These are phyloP conservation scores for Lathyrus sativus DNA, from an alignment of 306 rosid species.

Conservation along the genomic window DNA sequence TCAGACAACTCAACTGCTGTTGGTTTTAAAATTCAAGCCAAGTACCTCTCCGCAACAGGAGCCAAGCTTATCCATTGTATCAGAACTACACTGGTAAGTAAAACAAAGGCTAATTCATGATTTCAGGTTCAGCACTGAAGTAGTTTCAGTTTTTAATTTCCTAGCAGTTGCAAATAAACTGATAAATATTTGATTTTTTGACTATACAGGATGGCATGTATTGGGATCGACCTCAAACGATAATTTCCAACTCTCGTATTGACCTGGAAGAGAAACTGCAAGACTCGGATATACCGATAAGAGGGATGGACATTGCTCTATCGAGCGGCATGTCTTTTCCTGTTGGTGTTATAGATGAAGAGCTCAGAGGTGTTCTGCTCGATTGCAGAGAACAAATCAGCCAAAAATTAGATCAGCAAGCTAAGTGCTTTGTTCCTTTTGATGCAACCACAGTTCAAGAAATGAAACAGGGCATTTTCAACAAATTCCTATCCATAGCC, in stretches of 20 bases:
- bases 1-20: slow-evolving; percentile 41
- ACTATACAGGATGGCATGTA: slow-evolving; percentile 60
- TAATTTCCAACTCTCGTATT: slow-evolving; percentile 33
- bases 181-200: slow-evolving; percentile 6
- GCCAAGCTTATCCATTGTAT: slow-evolving; percentile 52
- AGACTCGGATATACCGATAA: slow-evolving; percentile 52
- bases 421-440: slow-evolving; percentile 42
- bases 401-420: slow-evolving; percentile 46
- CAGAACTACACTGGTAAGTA: slow-evolving; percentile 50
- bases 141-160: slow-evolving; percentile 1
- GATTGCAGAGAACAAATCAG: slow-evolving; percentile 41
- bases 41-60: slow-evolving; percentile 54
- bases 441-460: slow-evolving; percentile 50
- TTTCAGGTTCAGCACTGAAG: neutral
- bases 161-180: slow-evolving; percentile 9
- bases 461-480: slow-evolving; percentile 32
- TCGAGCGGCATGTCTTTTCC: slow-evolving; percentile 48
- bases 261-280: slow-evolving; percentile 48
- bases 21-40: slow-evolving; percentile 47
- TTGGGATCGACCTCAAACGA: slow-evolving; percentile 65
- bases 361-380: slow-evolving; percentile 46
- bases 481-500: slow-evolving; percentile 39
- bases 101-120: slow-evolving; percentile 1
- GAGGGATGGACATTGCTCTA: slow-evolving; percentile 73
- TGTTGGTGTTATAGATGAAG: slow-evolving; percentile 49